Conservation (phyloP, 2,329 filamentous ascomycete species). For the Penicillium sp. region DNA sequence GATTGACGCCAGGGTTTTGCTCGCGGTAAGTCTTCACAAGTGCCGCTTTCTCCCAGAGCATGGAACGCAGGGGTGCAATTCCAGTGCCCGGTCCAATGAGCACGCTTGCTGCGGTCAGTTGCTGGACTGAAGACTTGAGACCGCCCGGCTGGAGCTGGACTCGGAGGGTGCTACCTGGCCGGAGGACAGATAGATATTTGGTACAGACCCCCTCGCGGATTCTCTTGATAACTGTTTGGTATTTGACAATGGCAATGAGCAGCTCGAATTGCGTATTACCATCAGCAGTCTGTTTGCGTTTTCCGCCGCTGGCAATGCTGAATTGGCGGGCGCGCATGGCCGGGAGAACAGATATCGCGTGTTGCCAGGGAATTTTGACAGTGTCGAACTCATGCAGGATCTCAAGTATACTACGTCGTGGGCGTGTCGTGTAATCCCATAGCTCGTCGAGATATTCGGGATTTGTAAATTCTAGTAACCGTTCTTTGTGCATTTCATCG, state of each 20-base stretch:
- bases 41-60: constrained; percentile 70
- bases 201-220: constrained; percentile 87
- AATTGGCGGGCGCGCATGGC: constrained; percentile 85
- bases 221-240: constrained; percentile 80
- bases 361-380: constrained; percentile 74
- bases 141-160: constrained; percentile 58
- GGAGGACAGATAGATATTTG: constrained; percentile 70
- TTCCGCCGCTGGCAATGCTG: constrained; percentile 78
- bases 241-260: constrained; percentile 84
- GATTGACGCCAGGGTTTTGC: constrained; percentile 28
- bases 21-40: constrained; percentile 33
- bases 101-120: constrained; percentile 60
- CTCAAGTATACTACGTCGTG: constrained; percentile 86
- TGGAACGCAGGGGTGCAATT: constrained; percentile 75
- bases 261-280: constrained; percentile 62
- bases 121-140: constrained; percentile 47
- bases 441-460: constrained; percentile 82
- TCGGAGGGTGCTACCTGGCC: constrained; percentile 55
- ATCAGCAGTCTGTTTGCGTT: constrained; percentile 37
- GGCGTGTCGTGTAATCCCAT: constrained; percentile 91
- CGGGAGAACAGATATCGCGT: constrained; percentile 71
- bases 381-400: constrained; percentile 85
- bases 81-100: constrained; percentile 84
- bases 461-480: constrained; percentile 78
- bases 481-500: constrained; percentile 70